Base-by-base conservation (phyloP, 2,329 filamentous ascomycete genomes). In the Nigrograna mackinnonii region DNA sequence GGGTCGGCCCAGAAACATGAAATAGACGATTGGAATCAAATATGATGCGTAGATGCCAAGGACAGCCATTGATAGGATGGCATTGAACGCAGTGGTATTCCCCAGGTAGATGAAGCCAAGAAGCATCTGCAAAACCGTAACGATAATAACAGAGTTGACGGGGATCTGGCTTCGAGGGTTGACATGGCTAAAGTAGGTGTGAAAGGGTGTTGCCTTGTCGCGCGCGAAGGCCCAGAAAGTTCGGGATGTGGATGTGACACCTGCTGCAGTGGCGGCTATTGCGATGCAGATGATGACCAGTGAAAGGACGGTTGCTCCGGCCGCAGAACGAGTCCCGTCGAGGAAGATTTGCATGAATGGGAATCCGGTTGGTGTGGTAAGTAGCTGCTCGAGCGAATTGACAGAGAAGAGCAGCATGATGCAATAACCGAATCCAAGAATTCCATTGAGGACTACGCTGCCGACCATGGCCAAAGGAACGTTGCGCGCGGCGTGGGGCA, bases 271-370 rank as follows among this genome's bases (percentile, higher is more conserved):
- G 13, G 54, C 54, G 12, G 46, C 43, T n/a, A 52, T 43, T 12
- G 52, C 52, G 20, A 50, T 51, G n/a, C 52, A 18, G 2, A 36
- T 39, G 11, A 49, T 39, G 5, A 52, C 12, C 2, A 49, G 21
- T n/a, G 46, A 66, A 59, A 80, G 71, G 11, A 71, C 64, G 11
- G 71, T 74, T 3, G 75, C 71, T 1, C 71, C 71, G 4, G 38
- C 44, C 4, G 9, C 16, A 13, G 58, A 61, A 9, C 34, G 32
- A 9, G 54, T 57, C 2, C 54, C 52, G 21, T 56, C 39, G 13
- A 46, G 38, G 44, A 80, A 77, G 35, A 77, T 71, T 40, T 78
- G 70, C 44, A 82, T 76, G 49, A 79, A 77, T 0, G 52, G 54
- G 22, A 50, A 46, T 6, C 73, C 74, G 0, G 69, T 74, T 0